Percentiles rank a stretch among this genome's conserved stretches.
Evolutionary conservation across 169 alveolate genomes (phyloP).

Genomic region (Plasmodium coatneyi): DNA sequence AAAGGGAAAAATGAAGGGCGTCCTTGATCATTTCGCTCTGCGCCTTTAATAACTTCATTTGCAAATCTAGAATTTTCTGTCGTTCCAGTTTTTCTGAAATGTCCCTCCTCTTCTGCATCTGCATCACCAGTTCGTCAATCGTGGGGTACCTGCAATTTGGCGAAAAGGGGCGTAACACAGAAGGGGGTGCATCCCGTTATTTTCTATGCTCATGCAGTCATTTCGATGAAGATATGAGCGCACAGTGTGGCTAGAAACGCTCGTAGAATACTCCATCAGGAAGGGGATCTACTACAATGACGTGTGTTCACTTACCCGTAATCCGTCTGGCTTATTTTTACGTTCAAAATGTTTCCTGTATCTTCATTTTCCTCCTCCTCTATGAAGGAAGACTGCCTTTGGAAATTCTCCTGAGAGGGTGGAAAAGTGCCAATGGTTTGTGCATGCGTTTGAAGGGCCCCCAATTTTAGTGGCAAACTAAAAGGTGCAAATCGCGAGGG

Average conservation of each 20-base stretch:
- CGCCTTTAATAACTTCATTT: constrained; percentile 83
- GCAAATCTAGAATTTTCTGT: constrained; percentile 78
- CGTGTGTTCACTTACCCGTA: constrained; percentile 59
- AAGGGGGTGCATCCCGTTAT: background rate
- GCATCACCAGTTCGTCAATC: constrained; percentile 85
- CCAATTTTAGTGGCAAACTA: background rate
- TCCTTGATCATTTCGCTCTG: constrained; percentile 85
- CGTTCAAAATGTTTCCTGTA: constrained; percentile 79
- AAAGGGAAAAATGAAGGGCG: constrained; percentile 78
- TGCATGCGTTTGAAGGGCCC: background rate
- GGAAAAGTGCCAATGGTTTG: background rate
- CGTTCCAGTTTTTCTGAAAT: constrained; percentile 82
- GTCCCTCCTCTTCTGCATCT: constrained; percentile 85
- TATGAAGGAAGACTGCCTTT: constrained; percentile 49
- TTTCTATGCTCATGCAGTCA: background rate
- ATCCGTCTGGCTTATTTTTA: constrained; percentile 86
- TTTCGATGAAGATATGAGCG: background rate
- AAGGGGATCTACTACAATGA: background rate
- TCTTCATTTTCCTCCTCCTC: constrained; percentile 51
- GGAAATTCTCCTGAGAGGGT: constrained; percentile 39
- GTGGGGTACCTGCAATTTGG: constrained; percentile 80
- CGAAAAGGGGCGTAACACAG: background rate
- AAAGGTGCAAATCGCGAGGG: background rate
- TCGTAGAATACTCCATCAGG: background rate
- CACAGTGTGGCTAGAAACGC: background rate